Conservation (phyloP, 1,284 basidiomycete genomes). For the Ceratobasidium sp. region DNA sequence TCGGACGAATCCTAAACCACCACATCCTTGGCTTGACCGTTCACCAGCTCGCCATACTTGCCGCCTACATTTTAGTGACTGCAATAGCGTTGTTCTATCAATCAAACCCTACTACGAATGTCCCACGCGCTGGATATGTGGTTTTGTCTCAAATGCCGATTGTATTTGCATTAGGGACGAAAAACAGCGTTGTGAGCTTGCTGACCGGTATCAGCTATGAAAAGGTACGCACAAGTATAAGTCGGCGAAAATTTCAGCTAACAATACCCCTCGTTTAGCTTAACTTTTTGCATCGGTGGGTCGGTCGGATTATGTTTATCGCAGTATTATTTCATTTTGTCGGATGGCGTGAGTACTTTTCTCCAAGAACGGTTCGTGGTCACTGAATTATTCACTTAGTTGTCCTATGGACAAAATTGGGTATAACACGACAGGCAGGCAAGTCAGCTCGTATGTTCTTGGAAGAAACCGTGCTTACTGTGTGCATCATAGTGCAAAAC, state of each 20-base stretch:
- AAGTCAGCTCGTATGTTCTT: neutral
- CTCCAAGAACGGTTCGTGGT: neutral
- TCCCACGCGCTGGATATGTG: conserved; percentile 46
- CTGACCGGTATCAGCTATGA: conserved; percentile 46
- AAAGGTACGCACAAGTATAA: conserved; percentile 20
- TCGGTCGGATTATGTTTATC: conserved; percentile 48
- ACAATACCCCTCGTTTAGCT: conserved; percentile 21
- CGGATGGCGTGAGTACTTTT: conserved; percentile 43
- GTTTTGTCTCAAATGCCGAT: conserved; percentile 48
- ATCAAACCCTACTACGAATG: conserved; percentile 31
- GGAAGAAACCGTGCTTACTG: neutral
- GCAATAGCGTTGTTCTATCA: conserved; percentile 38
- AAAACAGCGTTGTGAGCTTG: conserved; percentile 46
- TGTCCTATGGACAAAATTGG: conserved; percentile 45
- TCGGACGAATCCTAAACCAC: conserved; percentile 14
- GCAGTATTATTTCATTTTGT: conserved; percentile 48
- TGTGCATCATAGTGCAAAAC: neutral
- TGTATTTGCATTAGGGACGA: conserved; percentile 47
- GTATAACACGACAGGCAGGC: neutral
- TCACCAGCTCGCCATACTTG: conserved; percentile 19
- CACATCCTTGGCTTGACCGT: conserved; percentile 18
- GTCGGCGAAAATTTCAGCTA: neutral
- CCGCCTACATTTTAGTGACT: conserved; percentile 25
- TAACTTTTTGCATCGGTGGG: conserved; percentile 49
- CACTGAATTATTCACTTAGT: no score